Evolutionary conservation across 805 yeast species (phyloP), one percentile per base, ranked within the genome.

Genomic region (Starmerella davenportii): DNA sequence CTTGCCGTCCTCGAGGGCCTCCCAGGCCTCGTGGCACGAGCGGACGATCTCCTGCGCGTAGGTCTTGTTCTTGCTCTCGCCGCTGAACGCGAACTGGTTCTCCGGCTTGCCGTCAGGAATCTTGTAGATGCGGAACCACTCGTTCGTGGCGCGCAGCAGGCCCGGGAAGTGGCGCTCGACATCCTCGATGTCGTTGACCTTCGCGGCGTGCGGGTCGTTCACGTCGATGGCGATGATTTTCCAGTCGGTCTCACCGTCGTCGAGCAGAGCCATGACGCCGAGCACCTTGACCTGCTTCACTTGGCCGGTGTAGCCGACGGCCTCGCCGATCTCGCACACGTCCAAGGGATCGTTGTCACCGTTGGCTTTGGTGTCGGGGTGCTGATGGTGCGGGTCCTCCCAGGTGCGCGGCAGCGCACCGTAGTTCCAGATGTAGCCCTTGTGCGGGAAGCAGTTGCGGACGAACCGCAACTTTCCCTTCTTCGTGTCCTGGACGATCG

Each of bases 321-420:
- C 47, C 33, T 69, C 63, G 17, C 94, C 93, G 42, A 87, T 81
- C 53, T 87, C 98, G 54, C 94, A 75, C 34, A 85, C 85, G 54
- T 87, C 98, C 44, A 87, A 63, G 3, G 98, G 98, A 59, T 87
- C 98, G 54, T 82, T 80, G 61, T 87, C 98, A 44, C 98, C 98
- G 43, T 60, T 59, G 27, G 66, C 69, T 53, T 61, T 66, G 42
- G 70, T 62, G 43, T 57, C 66, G 23, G 60, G 55, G 50, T 60
- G 64, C 39, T 47, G 52, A 38, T 62, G 63, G 42, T 76, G 70
- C n/a, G 93, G 92, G 55, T 90, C 93, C 60, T 87, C 98, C 96
- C 96, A 87, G 3, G 96, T 87, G 63, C 87, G 95, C 49, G 96
- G 96, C 72, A 87, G 79, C 36, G 95, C 95, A 61, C 96, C 98